phyloP scores from a whole-genome alignment of 805 yeast species.

The Yarrowia alimentaria region DNA sequence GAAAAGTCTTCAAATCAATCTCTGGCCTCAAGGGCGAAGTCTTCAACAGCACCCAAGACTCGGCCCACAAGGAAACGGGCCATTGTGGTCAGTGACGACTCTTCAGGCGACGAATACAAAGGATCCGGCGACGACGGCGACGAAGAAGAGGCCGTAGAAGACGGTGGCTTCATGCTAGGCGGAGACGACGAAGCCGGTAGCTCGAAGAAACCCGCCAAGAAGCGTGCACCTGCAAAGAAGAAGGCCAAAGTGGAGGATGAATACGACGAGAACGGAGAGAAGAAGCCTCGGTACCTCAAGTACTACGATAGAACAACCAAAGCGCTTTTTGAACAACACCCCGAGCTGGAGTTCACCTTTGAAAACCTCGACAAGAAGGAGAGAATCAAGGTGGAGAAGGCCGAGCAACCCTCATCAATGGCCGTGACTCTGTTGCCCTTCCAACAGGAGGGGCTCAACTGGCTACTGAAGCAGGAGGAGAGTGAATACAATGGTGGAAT shows the following conservation, averaged over 20 bases:
- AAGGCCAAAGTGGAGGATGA: conserved; percentile 22
- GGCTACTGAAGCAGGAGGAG: conserved; percentile 83
- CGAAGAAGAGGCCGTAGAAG: conserved; percentile 9
- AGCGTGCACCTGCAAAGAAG: conserved; percentile 4
- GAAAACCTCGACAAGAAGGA: conserved; percentile 56
- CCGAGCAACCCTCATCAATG: conserved; percentile 77
- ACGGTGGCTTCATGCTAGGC: conserved; percentile 12
- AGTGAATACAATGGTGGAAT: conserved; percentile 79
- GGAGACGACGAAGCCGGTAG: neutral
- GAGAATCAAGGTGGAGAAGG: conserved; percentile 43
- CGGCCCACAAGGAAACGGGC: conserved; percentile 4
- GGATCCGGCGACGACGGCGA: neutral
- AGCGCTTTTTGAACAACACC: conserved; percentile 70
- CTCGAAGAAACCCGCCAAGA: neutral
- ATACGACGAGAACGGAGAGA: neutral
- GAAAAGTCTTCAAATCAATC: conserved; percentile 11
- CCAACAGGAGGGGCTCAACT: conserved; percentile 87
- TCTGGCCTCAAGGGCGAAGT: neutral
- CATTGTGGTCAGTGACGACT: conserved; percentile 14
- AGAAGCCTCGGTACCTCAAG: conserved; percentile 26
- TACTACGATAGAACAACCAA: conserved; percentile 58
- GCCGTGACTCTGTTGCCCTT: conserved; percentile 75
- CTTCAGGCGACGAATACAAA: conserved; percentile 9
- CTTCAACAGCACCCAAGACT: neutral
- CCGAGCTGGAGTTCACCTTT: conserved; percentile 71